These are phyloP conservation scores for Ceratobasidium sp. DNA, from an alignment of 1,284 basidiomycete genomes.

Conservation along the genomic window DNA sequence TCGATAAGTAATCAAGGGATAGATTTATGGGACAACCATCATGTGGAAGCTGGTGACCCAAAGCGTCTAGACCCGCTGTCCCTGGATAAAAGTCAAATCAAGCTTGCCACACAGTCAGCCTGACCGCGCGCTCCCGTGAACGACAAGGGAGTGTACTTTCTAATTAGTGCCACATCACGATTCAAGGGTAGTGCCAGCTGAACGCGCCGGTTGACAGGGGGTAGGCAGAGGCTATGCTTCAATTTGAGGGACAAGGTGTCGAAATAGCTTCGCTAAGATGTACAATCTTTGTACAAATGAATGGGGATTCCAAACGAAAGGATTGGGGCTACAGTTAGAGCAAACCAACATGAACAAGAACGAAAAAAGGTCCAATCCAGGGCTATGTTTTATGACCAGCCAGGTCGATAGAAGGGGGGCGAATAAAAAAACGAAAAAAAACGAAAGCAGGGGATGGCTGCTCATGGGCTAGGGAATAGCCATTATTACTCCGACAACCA, in stretches of 20 bases:
- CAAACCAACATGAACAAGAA: background rate
- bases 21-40: background rate
- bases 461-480: constrained; percentile 27
- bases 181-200: too few species aligned
- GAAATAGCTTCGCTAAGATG: constrained; percentile 4
- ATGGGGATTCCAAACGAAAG: constrained; percentile 5
- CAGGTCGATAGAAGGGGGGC: constrained; percentile 12
- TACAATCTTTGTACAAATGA: constrained; percentile 11
- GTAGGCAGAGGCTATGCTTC: background rate
- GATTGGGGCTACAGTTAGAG: constrained; percentile 5
- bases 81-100: constrained; percentile 21
- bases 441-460: background rate
- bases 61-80: background rate
- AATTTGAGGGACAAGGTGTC: background rate
- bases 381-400: background rate
- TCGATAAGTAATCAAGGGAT: background rate
- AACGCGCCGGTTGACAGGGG: too few species aligned
- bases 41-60: background rate
- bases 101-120: background rate
- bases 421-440: background rate
- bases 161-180: background rate
- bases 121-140: background rate
- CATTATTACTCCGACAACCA: constrained; percentile 35
- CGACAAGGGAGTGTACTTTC: background rate
- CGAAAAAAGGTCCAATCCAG: constrained; percentile 11